Evolutionary conservation across 2,329 filamentous ascomycete species (phyloP), one percentile per base, ranked within the genome.

Genomic region (Macroventuria anomochaeta): DNA sequence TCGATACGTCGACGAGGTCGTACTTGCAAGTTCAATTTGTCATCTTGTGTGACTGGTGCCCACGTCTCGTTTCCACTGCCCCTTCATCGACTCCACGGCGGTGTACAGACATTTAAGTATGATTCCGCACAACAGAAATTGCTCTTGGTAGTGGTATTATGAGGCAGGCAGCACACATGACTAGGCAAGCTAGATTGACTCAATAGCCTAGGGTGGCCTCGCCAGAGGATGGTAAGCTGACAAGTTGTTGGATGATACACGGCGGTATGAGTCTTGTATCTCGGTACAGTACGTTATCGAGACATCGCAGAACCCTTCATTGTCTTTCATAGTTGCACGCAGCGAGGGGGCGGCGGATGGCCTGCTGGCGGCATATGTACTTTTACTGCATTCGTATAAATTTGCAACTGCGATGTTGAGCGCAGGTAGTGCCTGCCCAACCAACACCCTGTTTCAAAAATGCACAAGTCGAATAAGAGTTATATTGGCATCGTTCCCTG

Each of bases 311-410:
- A 46, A 18, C 32, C 32, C 51, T 49, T 49, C 34, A 23, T 44
- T 46, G 40, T 54, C 28, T 54, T 54, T 54, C 34, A 26, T 28
- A 39, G 15, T 49, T 49, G 51, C 34, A 33, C 34, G 34, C 34
- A 43, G 51, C 44, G 40, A 48, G 39, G 33, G 4, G 25, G 31
- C 18, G 39, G 39, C 40, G 29, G 34, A 40, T 11, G 39, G 29
- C 46, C 13, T 42, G 44, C 51, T 40, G 59, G 58, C 46, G 59
- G 53, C 51, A 61, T 25, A 48, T 71, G 69, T 71, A 72, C 62
- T 68, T 69, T 59, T 68, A 70, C 50, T 63, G 66, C 64, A 64
- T 72, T 73, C 63, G 58, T 68, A 69, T 63, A 63, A 60, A 69
- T 58, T 49, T 40, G 34, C 41, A 42, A 39, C 29, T 53, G 55